Conservation (phyloP, 345 rosid genomes). For the Mallotus nudiflorus region DNA sequence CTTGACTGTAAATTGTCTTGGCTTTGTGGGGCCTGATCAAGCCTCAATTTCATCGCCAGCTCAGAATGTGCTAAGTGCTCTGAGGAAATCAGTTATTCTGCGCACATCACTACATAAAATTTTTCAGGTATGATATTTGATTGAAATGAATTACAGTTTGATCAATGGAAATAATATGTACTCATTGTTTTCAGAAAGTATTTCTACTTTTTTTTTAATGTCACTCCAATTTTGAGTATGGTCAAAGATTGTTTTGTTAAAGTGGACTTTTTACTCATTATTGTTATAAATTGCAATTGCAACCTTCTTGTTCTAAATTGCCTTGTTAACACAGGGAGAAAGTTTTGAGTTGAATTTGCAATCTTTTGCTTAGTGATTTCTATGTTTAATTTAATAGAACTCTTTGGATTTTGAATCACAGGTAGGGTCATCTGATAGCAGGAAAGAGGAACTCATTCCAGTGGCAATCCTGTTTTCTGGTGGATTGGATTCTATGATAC, state of each 20-base stretch:
- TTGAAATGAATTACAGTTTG: not conserved
- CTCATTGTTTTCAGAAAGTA: not conserved
- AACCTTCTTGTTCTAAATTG: not conserved
- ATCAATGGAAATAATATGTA: not conserved
- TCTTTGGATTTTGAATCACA: slow-evolving; percentile 28
- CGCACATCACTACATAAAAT: slow-evolving; percentile 54
- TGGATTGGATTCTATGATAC: slow-evolving; percentile 95
- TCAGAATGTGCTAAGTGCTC: slow-evolving; percentile 57
- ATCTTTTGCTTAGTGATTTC: not conserved
- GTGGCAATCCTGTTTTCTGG: slow-evolving; percentile 95
- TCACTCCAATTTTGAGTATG: too few relatives aligned
- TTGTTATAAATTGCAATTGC: too few relatives aligned
- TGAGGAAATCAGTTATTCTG: slow-evolving; percentile 67
- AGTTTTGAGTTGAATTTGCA: not conserved
- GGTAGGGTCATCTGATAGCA: slow-evolving; percentile 36
- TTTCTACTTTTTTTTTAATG: not conserved
- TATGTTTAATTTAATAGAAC: slow-evolving; percentile 3
- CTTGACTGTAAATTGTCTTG: not conserved
- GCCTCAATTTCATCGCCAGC: slow-evolving; percentile 37
- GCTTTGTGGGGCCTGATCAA: slow-evolving; percentile 22
- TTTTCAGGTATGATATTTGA: slow-evolving; percentile 49
- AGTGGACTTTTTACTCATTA: too few relatives aligned
- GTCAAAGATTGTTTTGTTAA: too few relatives aligned
- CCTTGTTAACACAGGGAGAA: not conserved
- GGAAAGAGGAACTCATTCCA: slow-evolving; percentile 47